Conservation (phyloP, 169 alveolate genomes). For the Plasmodium vinckei region DNA sequence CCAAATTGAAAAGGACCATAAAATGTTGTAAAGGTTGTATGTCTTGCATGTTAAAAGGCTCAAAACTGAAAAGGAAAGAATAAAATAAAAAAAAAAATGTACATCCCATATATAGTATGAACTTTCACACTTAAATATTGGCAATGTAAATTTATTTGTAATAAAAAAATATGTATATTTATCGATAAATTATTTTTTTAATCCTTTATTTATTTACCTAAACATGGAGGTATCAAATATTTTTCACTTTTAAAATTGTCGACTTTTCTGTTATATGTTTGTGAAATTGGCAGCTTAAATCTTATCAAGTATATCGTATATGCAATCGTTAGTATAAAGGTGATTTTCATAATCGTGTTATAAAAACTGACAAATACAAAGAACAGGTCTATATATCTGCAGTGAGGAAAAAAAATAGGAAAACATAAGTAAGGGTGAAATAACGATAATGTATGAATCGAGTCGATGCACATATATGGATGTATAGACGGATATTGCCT, state of each 20-base stretch:
- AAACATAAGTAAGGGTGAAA: not conserved
- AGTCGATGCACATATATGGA: not conserved
- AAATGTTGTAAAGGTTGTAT: slow-evolving; percentile 85
- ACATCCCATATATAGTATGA: no score
- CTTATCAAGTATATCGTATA: slow-evolving; percentile 90
- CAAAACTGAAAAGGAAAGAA: slow-evolving; percentile 41
- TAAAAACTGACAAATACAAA: slow-evolving; percentile 91
- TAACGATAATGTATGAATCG: not conserved
- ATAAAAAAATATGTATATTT: not conserved
- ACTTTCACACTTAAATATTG: not conserved
- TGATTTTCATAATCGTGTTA: slow-evolving; percentile 94
- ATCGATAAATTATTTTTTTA: not conserved
- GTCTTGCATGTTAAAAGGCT: slow-evolving; percentile 79
- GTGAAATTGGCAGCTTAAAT: slow-evolving; percentile 89
- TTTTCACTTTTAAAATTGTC: slow-evolving; percentile 94
- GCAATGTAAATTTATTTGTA: not conserved
- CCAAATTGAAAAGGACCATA: slow-evolving; percentile 97
- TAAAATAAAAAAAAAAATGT: not conserved
- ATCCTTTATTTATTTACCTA: slow-evolving; percentile 74
- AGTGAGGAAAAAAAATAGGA: not conserved
- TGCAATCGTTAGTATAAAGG: slow-evolving; percentile 91
- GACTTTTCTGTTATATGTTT: slow-evolving; percentile 93
- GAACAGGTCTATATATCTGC: slow-evolving; percentile 89
- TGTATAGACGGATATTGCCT: no score
- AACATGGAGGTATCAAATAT: slow-evolving; percentile 88